phyloP scores from a whole-genome alignment of 2,329 filamentous ascomycete species.

The Sporothrix brunneoviolacea region DNA sequence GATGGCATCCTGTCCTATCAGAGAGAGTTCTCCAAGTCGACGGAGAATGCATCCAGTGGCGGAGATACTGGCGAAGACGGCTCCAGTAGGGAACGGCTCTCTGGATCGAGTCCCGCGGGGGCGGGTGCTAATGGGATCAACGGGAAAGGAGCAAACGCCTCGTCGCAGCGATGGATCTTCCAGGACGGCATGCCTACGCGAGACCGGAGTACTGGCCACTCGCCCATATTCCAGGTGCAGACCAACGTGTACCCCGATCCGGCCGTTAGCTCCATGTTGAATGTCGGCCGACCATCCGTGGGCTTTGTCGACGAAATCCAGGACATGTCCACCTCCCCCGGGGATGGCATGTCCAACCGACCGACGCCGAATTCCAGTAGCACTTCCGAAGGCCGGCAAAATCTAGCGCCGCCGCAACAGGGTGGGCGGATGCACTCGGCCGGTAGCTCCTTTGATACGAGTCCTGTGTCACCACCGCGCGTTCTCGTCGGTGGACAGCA shows the following conservation, averaged over 20 bases:
- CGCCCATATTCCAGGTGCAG: slow-evolving; percentile 15
- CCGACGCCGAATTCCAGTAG: slow-evolving; percentile 54
- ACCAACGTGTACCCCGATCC: slow-evolving; percentile 15
- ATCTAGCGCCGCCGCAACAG: slow-evolving; percentile 18
- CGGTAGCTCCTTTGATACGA: slow-evolving; percentile 44
- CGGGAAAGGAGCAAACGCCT: neutral
- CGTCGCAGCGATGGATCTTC: slow-evolving; percentile 29
- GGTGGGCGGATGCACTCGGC: slow-evolving; percentile 21
- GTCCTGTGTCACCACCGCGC: slow-evolving; percentile 36
- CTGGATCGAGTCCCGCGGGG: slow-evolving; percentile 10
- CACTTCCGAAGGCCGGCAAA: slow-evolving; percentile 36
- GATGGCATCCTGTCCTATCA: slow-evolving; percentile 37
- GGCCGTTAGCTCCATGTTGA: slow-evolving; percentile 1
- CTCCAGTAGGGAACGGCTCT: neutral
- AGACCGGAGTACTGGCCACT: slow-evolving; percentile 21
- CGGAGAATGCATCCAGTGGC: neutral
- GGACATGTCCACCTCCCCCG: slow-evolving; percentile 43
- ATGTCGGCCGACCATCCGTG: neutral
- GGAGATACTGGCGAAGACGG: slow-evolving; percentile 7
- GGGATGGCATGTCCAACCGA: slow-evolving; percentile 44
- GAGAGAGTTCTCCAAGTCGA: slow-evolving; percentile 13
- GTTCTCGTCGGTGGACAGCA: slow-evolving; percentile 11
- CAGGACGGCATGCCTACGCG: slow-evolving; percentile 31
- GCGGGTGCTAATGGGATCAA: neutral
- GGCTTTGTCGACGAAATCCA: slow-evolving; percentile 38